phyloP scores from a whole-genome alignment of 2,329 filamentous ascomycete species.

The Ceratocystis ficicola region DNA sequence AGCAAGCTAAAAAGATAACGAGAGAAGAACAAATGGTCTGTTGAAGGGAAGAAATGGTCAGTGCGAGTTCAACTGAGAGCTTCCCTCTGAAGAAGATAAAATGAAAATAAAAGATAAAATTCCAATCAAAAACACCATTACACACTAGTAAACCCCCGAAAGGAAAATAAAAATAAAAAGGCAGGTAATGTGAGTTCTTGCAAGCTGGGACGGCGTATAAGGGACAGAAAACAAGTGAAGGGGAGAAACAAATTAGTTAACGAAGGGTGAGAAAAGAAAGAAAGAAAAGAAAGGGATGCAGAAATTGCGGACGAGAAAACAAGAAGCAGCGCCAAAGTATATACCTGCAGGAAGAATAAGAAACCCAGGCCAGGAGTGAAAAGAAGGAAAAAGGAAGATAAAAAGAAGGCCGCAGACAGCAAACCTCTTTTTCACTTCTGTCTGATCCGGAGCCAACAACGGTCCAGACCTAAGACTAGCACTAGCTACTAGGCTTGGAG shows the following conservation, averaged over 20 bases:
- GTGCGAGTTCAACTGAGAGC: constrained; percentile 7
- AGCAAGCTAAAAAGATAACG: background rate
- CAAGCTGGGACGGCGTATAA: background rate
- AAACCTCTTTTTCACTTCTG: background rate
- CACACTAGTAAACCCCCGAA: background rate
- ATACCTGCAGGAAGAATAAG: constrained; percentile 5
- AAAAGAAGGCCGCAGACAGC: background rate
- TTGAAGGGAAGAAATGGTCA: constrained; percentile 3
- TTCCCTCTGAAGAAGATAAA: background rate
- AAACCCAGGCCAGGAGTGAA: background rate
- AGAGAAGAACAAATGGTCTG: constrained; percentile 8
- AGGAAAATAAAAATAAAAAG: background rate
- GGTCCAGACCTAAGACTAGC: background rate
- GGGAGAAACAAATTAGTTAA: constrained; percentile 2
- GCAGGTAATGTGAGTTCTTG: background rate
- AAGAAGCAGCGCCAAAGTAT: background rate
- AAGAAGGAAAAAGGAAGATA: constrained; percentile 9
- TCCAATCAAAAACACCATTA: background rate
- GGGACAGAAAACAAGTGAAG: background rate
- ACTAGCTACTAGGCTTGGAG: background rate
- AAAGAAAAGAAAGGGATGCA: constrained; percentile 7
- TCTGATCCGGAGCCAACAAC: background rate
- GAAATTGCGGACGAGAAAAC: background rate
- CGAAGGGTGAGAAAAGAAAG: background rate
- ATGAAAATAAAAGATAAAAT: background rate